Conservation (phyloP, 352 stramenopile genomes). For the Phytophthora meadii region DNA sequence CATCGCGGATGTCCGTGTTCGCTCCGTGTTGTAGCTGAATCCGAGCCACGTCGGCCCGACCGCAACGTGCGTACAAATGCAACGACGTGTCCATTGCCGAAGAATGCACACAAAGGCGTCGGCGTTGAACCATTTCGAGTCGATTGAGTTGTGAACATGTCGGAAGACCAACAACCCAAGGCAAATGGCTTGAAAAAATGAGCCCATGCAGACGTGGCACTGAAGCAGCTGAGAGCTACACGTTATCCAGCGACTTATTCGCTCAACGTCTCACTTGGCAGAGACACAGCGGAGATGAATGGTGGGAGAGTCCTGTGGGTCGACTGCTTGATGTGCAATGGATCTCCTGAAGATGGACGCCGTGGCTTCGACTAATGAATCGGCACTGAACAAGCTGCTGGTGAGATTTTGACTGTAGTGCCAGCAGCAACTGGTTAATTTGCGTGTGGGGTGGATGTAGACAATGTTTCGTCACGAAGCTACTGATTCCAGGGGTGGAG, state of each 20-base stretch:
- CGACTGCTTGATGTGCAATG: slow-evolving; percentile 19
- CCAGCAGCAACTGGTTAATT: no score
- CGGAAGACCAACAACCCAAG: slow-evolving; percentile 13
- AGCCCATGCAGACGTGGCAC: slow-evolving; percentile 5
- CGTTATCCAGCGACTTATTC: slow-evolving; percentile 18
- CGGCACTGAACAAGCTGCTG: no score
- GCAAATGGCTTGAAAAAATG: slow-evolving; percentile 22
- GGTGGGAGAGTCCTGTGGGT: slow-evolving; percentile 11
- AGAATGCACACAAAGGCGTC: slow-evolving; percentile 3
- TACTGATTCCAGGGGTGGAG: not conserved
- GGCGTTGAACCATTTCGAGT: slow-evolving; percentile 4
- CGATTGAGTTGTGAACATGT: slow-evolving; percentile 5
- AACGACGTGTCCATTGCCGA: slow-evolving; percentile 42
- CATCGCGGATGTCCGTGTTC: slow-evolving; percentile 35
- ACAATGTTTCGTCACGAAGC: not conserved
- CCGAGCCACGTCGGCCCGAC: slow-evolving; percentile 29
- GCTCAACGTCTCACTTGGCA: slow-evolving; percentile 18
- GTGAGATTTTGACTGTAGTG: no score
- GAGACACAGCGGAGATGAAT: slow-evolving; percentile 16
- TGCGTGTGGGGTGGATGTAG: no score
- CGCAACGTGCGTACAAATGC: slow-evolving; percentile 45
- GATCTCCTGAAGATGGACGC: slow-evolving; percentile 5
- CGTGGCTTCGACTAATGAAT: slow-evolving; percentile 20
- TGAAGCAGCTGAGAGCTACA: slow-evolving; percentile 12
- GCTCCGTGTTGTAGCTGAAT: slow-evolving; percentile 42